Conservation (phyloP, 768 basidiomycete species). For the Suillus bovinus region DNA sequence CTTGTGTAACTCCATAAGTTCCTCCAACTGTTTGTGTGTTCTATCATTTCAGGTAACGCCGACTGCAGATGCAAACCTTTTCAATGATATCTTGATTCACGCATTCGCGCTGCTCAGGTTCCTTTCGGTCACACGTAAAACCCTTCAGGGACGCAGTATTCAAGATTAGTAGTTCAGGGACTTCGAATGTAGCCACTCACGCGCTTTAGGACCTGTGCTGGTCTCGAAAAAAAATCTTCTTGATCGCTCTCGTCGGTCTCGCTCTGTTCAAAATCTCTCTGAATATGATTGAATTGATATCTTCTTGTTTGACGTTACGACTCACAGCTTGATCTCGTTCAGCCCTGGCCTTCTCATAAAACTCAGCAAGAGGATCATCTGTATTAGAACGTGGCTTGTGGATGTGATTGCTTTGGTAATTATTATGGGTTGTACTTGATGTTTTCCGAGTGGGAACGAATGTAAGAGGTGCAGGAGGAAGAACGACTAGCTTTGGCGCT, state of each 20-base stretch:
- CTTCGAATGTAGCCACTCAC: neutral
- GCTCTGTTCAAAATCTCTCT: slow-evolving; percentile 38
- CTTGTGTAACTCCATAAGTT: slow-evolving; percentile 65
- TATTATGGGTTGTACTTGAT: neutral
- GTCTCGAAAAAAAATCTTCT: slow-evolving; percentile 16
- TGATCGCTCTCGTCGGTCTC: slow-evolving; percentile 35
- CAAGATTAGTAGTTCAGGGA: neutral
- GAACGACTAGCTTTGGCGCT: slow-evolving; percentile 13
- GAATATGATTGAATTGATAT: slow-evolving; percentile 31
- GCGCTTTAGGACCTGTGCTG: slow-evolving; percentile 8
- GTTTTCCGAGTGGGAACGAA: slow-evolving; percentile 10
- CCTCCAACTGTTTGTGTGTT: slow-evolving; percentile 49
- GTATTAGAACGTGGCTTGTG: slow-evolving; percentile 22
- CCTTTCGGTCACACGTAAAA: slow-evolving; percentile 65
- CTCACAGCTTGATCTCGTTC: slow-evolving; percentile 47
- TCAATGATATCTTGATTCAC: slow-evolving; percentile 75
- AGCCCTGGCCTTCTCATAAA: slow-evolving; percentile 58
- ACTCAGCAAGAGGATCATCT: slow-evolving; percentile 62
- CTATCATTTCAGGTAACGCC: slow-evolving; percentile 1
- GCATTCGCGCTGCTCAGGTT: slow-evolving; percentile 35
- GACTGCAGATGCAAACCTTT: slow-evolving; percentile 46
- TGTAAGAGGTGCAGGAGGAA: slow-evolving; percentile 29
- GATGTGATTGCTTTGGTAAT: slow-evolving; percentile 15
- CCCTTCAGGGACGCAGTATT: slow-evolving; percentile 39
- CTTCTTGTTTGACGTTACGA: neutral